These are phyloP conservation scores for Stromatinia cepivora DNA, from an alignment of 2,329 filamentous ascomycete species.

Conservation along the genomic window DNA sequence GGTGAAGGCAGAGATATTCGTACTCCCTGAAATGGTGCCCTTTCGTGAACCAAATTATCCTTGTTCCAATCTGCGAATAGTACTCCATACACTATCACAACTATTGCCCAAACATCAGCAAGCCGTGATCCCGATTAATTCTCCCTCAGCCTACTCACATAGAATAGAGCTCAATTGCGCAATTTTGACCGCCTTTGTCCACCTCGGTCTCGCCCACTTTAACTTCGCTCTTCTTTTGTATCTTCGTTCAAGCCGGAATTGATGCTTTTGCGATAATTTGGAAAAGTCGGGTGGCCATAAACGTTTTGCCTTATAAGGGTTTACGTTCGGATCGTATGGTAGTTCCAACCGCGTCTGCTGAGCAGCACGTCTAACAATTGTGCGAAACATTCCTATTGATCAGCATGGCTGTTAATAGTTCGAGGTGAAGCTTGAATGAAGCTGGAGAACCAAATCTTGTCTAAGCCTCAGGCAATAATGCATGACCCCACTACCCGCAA, in stretches of 20 bases:
- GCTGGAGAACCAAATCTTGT: neutral
- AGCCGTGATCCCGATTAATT: neutral
- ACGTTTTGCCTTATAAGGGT: constrained; percentile 66
- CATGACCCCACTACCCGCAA: constrained; percentile 27
- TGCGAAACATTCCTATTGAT: constrained; percentile 48
- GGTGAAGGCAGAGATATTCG: constrained; percentile 31
- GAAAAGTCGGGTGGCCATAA: constrained; percentile 77
- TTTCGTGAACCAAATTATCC: constrained; percentile 32
- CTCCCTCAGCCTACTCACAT: constrained; percentile 33
- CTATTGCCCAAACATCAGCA: constrained; percentile 40
- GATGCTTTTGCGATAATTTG: constrained; percentile 67
- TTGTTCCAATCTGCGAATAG: constrained; percentile 61
- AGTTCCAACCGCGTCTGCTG: constrained; percentile 41
- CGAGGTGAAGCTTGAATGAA: neutral
- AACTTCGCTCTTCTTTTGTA: constrained; percentile 69
- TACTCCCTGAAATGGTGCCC: constrained; percentile 54
- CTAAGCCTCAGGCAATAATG: constrained; percentile 25
- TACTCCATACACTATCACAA: constrained; percentile 56
- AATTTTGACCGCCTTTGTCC: constrained; percentile 65
- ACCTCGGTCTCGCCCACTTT: constrained; percentile 60
- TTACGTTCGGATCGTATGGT: constrained; percentile 45
- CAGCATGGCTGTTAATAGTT: constrained; percentile 22
- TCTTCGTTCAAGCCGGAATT: constrained; percentile 76
- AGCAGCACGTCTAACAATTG: constrained; percentile 47
- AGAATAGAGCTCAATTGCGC: constrained; percentile 50